phyloP scores from a whole-genome alignment of 495 filamentous ascomycete genomes.

The Eremomyces bilateralis region DNA sequence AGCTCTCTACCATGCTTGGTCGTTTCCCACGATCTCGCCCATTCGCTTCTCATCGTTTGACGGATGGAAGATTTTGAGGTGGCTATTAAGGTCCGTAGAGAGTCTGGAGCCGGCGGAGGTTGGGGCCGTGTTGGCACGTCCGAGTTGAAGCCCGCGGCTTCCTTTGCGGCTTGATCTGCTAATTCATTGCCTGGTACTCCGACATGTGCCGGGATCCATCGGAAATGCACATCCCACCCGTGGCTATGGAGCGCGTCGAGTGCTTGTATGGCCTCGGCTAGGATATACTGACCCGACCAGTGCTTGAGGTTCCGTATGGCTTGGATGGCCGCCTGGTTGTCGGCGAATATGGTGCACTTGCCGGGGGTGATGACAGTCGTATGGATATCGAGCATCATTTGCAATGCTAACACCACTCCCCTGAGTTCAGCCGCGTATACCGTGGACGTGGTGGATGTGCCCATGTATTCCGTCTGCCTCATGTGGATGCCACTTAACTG shows the following conservation, averaged over 20 bases:
- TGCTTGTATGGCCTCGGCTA: constrained; percentile 3
- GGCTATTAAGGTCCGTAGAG: constrained; percentile 2
- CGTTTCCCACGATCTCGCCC: constrained; percentile 1
- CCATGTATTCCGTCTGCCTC: constrained; percentile 8
- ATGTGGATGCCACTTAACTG: background rate
- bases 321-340: constrained; percentile 6
- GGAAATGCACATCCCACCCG: constrained; percentile 9
- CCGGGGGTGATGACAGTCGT: constrained; percentile 2
- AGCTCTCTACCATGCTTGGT: constrained; percentile 4
- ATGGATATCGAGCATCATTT: constrained; percentile 7
- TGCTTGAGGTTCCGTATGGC: constrained; percentile 3
- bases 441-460: constrained; percentile 7
- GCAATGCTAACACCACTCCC: constrained; percentile 7
- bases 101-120: constrained; percentile 2
- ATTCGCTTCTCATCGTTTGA: background rate
- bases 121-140: constrained; percentile 1
- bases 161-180: constrained; percentile 13
- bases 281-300: constrained; percentile 6
- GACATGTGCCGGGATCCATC: constrained; percentile 14
- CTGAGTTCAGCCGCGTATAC: constrained; percentile 11
- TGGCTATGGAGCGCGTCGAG: constrained; percentile 8
- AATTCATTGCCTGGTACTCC: constrained; percentile 14
- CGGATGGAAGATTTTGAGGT: constrained; percentile 2
- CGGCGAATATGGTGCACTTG: constrained; percentile 4
- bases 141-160: constrained; percentile 4